Base-by-base conservation (phyloP, 139 green algal genomes). In the Eudorina sp. region DNA sequence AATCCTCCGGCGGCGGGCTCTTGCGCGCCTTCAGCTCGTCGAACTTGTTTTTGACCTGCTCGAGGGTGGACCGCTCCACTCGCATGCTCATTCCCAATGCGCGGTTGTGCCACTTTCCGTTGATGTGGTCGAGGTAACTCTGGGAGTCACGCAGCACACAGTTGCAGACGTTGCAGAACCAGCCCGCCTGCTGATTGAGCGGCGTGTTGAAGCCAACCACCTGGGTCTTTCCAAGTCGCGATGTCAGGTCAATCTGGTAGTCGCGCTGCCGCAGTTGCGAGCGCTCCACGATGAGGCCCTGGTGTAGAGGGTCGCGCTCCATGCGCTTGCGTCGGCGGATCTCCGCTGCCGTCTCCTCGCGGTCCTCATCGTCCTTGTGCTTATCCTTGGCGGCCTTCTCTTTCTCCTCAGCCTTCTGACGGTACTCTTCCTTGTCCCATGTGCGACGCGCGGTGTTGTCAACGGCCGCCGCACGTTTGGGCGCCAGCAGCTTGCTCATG, bases 81-180 rank as follows among this genome's bases (percentile, higher is more conserved):
- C 92, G 81, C 97, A 99, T 99, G 76, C 89, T 97, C 96, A 99
- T 99, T 48, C 98, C 98, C 83, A 99, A 89, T 48, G 97, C 97
- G 4, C 96, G 89, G 90, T 99, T 98, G 88, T 99, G 97, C 74
- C 93, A 98, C 89, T 99, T 99, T 83, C 98, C 98, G 86, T 99
- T 99, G 91, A 99, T 99, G 93, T 99, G 98, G 91, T 99, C 98
- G 64, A 99, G 89, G 89, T 99, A 99, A 5, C 94, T 96, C 80
- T 95, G 86, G 0, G 95, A 98, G 91, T 99, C 98, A 9, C 96
- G 93, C 78, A 99, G 89, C 29, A 98, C 92, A 91, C 97, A 99
- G 81, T 99, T 96, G 91, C 97, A 99, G 46, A 99, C 97, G 66
- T 92, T 95, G 93, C 97, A 99, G 91, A 98, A 99, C 93, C 98